A percentile compares a stretch with the other conserved stretches of the same genome.
Evolutionary conservation across 169 alveolate genomes (phyloP).

Genomic region (Babesia ovis): DNA sequence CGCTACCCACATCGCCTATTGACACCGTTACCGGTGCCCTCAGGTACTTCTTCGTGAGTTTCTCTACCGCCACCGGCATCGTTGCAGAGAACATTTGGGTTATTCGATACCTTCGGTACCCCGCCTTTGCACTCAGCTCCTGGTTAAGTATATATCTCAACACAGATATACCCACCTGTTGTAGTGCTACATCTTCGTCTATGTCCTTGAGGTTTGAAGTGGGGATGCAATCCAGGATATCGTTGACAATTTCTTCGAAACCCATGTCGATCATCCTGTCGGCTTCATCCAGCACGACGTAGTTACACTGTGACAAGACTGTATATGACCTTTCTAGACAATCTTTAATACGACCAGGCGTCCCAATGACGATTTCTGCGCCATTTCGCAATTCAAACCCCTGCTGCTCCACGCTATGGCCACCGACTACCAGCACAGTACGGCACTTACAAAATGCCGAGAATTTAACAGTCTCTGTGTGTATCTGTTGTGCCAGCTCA

Average conservation of each 20-base stretch:
- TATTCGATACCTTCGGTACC: conserved; percentile 84
- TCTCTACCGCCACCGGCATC: conserved; percentile 93
- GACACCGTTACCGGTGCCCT: conserved; percentile 88
- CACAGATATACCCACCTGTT: conserved; percentile 65
- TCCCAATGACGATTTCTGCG: conserved; percentile 94
- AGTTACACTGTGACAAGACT: conserved; percentile 90
- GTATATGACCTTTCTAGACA: conserved; percentile 89
- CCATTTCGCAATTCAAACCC: conserved; percentile 90
- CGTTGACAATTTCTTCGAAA: conserved; percentile 92
- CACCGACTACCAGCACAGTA: conserved; percentile 95
- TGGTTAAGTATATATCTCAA: conserved; percentile 8
- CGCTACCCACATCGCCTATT: conserved; percentile 95
- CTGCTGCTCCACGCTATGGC: conserved; percentile 91
- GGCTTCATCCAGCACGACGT: conserved; percentile 96
- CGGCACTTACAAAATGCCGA: conserved; percentile 82
- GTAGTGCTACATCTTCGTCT: conserved; percentile 83
- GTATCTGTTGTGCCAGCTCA: conserved; percentile 93
- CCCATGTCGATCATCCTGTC: conserved; percentile 98
- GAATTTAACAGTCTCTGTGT: conserved; percentile 89
- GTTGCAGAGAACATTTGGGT: conserved; percentile 96
- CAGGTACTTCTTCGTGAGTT: conserved; percentile 88
- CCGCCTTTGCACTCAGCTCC: conserved; percentile 86
- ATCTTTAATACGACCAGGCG: conserved; percentile 97
- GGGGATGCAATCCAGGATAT: conserved; percentile 88
- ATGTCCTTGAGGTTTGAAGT: conserved; percentile 82